Evolutionary conservation across 768 basidiomycete genomes (phyloP), one percentile per base, ranked within the genome.

Genomic region (Mrakia frigida): DNA sequence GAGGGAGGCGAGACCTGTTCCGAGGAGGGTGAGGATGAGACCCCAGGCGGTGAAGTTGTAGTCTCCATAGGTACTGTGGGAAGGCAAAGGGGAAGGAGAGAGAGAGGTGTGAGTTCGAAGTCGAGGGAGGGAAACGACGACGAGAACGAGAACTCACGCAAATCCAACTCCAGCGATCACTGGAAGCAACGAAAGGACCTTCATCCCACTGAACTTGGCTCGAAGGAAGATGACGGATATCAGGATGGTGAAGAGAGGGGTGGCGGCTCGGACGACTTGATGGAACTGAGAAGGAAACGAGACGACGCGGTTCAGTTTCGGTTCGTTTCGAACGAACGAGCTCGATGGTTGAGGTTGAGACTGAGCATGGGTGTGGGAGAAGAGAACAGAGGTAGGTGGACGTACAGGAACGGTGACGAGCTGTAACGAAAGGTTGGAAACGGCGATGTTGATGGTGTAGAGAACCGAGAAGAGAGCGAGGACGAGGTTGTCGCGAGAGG

Each of bases 381-480:
- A n/a, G n/a, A n/a, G n/a, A n/a, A n/a, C n/a, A n/a, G n/a, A n/a
- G n/a, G 37, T 4, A 5, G 41, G 6, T 50, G 2, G 18, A 80
- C 81, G 61, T 21, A 82, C 81, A 11, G 82, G 81, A 1, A 82
- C 88, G 9, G 94, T 94, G 52, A 98, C 94, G 28, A 96, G 85
- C 79, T 91, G 87, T 33, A 96, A 86, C 9, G 92, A 94, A 41
- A 94, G 85, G 83, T 99, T 99, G 85, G 93, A 95, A 68, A 98
- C 90, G 59, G 91, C 90, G 80, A 98, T 96, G 82, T 99, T 99
- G 82, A 96, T 84, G 6, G 95, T 92, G 83, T 97, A 99, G 1
- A 99, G 86, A 28, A 90, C 85, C 80, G 94, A 96, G 85, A 98
- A 99, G 1, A 89, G 87, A 35, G 89, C 82, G 21, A 99, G 86